Percentiles rank a stretch among this genome's conserved stretches.
phyloP scores from a whole-genome alignment of 1,139 yeast species.

The Lodderomyces margitis region DNA sequence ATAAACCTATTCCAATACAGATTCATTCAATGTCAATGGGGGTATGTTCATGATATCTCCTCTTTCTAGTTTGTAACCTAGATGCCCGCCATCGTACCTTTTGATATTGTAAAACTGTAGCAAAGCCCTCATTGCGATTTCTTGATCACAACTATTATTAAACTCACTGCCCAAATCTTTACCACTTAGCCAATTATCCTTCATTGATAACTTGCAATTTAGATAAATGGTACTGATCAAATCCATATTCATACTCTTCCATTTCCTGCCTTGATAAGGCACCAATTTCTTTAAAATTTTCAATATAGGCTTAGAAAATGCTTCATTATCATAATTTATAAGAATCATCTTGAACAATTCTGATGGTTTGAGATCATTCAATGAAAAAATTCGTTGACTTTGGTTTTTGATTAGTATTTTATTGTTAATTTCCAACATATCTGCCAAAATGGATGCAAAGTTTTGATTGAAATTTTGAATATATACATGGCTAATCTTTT shows the following conservation, averaged over 20 bases:
- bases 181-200: constrained; percentile 90
- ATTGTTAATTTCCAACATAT: constrained; percentile 44
- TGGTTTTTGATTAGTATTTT: constrained; percentile 45
- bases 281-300: constrained; percentile 75
- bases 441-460: constrained; percentile 44
- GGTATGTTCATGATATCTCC: constrained; percentile 22
- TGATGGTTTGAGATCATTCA: constrained; percentile 56
- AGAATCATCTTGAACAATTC: constrained; percentile 45
- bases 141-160: constrained; percentile 81
- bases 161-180: constrained; percentile 74
- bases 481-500: constrained; percentile 28
- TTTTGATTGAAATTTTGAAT: constrained; percentile 38
- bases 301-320: constrained; percentile 68
- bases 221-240: constrained; percentile 83
- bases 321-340: constrained; percentile 55
- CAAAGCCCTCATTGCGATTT: constrained; percentile 77
- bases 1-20: constrained; percentile 1
- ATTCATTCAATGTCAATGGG: constrained; percentile 11
- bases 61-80: constrained; percentile 49
- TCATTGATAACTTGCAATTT: constrained; percentile 65
- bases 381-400: constrained; percentile 53
- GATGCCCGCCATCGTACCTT: constrained; percentile 44
- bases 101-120: constrained; percentile 74
- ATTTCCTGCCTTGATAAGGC: constrained; percentile 90
- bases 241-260: constrained; percentile 95